Conservation (phyloP, 441 rosid genomes). For the Gossypium davidsonii region DNA sequence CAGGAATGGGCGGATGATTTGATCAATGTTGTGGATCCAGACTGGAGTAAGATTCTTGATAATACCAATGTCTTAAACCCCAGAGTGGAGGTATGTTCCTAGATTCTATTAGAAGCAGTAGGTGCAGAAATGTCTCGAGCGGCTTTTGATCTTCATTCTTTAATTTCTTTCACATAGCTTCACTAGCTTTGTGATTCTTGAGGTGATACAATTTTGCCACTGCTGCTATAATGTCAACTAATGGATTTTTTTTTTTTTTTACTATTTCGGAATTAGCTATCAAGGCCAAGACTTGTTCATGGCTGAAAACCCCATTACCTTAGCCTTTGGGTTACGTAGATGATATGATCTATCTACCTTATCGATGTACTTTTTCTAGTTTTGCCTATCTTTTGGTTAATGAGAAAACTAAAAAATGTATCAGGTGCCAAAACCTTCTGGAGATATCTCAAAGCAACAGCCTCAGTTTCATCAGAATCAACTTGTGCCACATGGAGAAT, state of each 20-base stretch:
- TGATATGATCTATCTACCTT: not conserved
- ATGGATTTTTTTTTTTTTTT: not conserved
- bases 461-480: conserved; percentile 37
- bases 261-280: not conserved
- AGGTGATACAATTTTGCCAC: not conserved
- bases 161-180: not conserved
- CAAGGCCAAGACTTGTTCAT: not conserved
- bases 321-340: not conserved
- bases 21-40: conserved; percentile 50
- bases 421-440: conserved; percentile 34
- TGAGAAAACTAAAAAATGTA: conserved; percentile 8
- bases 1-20: conserved; percentile 65
- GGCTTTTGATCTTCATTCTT: not conserved
- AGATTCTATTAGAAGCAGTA: not conserved
- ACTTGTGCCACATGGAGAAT: conserved; percentile 29
- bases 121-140: not conserved
- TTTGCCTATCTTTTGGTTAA: not conserved
- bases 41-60: conserved; percentile 63
- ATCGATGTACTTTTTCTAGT: not conserved
- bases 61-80: conserved; percentile 37
- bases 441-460: conserved; percentile 29
- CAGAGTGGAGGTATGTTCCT: conserved; percentile 47
- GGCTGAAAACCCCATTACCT: not conserved
- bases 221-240: not conserved
- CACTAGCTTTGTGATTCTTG: not conserved